phyloP scores from a whole-genome alignment of 306 rosid species.

The Delonix regia region DNA sequence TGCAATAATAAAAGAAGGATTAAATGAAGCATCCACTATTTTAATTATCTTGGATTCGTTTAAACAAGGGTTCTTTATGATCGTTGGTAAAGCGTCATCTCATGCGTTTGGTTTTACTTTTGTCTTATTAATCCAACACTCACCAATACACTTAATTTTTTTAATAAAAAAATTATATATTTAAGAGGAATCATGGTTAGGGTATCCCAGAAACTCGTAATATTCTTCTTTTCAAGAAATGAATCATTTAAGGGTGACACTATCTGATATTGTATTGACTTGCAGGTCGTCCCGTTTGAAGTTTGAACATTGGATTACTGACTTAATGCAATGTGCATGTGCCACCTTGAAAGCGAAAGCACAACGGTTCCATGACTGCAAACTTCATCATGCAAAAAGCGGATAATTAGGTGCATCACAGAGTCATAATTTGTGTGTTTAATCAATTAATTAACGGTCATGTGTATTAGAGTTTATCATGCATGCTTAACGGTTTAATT shows the following conservation, averaged over 20 bases:
- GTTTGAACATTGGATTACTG: slow-evolving; percentile 26
- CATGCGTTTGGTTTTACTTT: slow-evolving; percentile 30
- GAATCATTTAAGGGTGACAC: background rate
- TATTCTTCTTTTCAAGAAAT: background rate
- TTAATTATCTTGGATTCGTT: slow-evolving; percentile 23
- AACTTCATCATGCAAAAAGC: slow-evolving; percentile 16
- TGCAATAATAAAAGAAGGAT: slow-evolving; percentile 26
- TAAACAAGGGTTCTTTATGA: slow-evolving; percentile 19
- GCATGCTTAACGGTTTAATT: too few relatives aligned
- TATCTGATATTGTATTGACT: slow-evolving; percentile 25
- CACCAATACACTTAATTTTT: background rate
- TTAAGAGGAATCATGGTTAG: background rate
- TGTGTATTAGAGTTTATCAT: too few relatives aligned
- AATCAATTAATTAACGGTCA: too few relatives aligned
- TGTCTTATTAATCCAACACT: slow-evolving; percentile 1
- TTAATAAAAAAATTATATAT: background rate
- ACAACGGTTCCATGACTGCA: slow-evolving; percentile 39
- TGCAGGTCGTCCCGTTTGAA: slow-evolving; percentile 38
- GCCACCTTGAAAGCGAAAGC: slow-evolving; percentile 45
- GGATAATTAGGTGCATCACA: slow-evolving; percentile 12
- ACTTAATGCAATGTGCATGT: slow-evolving; percentile 33
- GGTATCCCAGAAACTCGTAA: background rate
- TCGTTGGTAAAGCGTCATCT: slow-evolving; percentile 32
- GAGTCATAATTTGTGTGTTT: too few relatives aligned
- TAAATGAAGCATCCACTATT: slow-evolving; percentile 6